These are phyloP conservation scores for Dorcoceras hygrometricum DNA, from an alignment of 257 asterid species.

Conservation along the genomic window DNA sequence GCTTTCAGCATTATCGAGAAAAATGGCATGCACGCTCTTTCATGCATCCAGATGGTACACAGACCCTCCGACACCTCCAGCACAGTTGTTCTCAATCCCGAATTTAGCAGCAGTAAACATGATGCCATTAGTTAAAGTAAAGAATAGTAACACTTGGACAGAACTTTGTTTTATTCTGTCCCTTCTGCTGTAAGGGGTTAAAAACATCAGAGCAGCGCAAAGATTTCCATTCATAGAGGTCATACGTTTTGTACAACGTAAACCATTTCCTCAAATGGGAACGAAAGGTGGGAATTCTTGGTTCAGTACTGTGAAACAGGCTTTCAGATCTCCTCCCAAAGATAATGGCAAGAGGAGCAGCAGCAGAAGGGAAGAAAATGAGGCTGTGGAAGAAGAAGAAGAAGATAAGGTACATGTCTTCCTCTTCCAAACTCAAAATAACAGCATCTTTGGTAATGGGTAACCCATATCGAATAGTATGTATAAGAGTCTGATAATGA, in stretches of 20 bases:
- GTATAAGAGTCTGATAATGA: neutral
- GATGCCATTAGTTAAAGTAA: constrained; percentile 12
- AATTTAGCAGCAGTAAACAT: neutral
- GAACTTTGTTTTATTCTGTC: constrained; percentile 30
- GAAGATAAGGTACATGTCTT: constrained; percentile 53
- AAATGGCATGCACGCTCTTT: constrained; percentile 32
- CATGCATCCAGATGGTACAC: constrained; percentile 31
- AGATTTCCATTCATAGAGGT: neutral
- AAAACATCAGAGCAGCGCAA: neutral
- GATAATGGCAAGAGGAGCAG: constrained; percentile 37
- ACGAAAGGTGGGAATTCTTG: constrained; percentile 63
- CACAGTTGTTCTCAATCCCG: constrained; percentile 9
- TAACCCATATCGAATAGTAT: neutral
- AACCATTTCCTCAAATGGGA: constrained; percentile 40
- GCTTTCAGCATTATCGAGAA: constrained; percentile 59
- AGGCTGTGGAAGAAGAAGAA: constrained; percentile 30
- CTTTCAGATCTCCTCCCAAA: constrained; percentile 63
- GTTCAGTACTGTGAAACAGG: constrained; percentile 63
- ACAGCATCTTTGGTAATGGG: neutral
- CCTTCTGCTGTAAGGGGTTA: constrained; percentile 15
- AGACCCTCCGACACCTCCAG: constrained; percentile 22
- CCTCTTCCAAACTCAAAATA: neutral
- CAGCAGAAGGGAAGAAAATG: constrained; percentile 38
- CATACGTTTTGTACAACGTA: neutral
- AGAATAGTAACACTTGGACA: neutral